Base-by-base conservation (phyloP, 192 early-diverging fungal species). In the Phycomyces nitens region DNA sequence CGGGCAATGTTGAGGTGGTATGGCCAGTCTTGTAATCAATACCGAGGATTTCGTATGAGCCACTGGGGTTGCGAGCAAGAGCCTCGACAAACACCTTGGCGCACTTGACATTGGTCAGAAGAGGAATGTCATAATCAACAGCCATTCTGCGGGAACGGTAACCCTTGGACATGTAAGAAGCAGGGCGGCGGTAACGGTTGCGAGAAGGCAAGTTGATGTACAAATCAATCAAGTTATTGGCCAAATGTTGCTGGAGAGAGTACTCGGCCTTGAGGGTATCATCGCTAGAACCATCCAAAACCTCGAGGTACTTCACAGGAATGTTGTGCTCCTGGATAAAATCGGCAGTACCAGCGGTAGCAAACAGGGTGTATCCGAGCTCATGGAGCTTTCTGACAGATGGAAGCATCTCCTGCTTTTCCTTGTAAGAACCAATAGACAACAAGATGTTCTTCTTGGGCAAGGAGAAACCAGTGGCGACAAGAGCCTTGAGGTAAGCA, bases 51-150 rank as follows among this genome's bases (percentile, higher is more conserved):
- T 96, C 91, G 77, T 84, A 70, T 7, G 29, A 34, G 29, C 29
- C 29, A 12, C 76, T 79, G 49, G 66, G 78, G 42, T 60, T 60
- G 49, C 95, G 88, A 18, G 90, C 86, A 61, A 97, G 80, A 3
- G 97, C 97, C 79, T 99, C 97, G 47, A 99, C 78, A 60, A 99
- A 98, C 60, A 99, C 76, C 83, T 97, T 97, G 70, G 97, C 97
- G 72, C 95, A 97, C 81, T 99, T 99, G 84, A 99, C 86, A 69
- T 99, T 99, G 71, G 97, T 99, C 73, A 99, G 95, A 68, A 99
- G 79, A 9, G 97, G 97, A 47, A 99, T 84, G 49, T 91, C 92
- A 64, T 94, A 93, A 77, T 99, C 97, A 40, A 99, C 92, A 38
- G 97, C 97, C 94, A 99, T 94, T 73, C 97, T 88, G 59, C 97